phyloP scores from a whole-genome alignment of 2,329 filamentous ascomycete species.

The Domatiomyces globalis region DNA sequence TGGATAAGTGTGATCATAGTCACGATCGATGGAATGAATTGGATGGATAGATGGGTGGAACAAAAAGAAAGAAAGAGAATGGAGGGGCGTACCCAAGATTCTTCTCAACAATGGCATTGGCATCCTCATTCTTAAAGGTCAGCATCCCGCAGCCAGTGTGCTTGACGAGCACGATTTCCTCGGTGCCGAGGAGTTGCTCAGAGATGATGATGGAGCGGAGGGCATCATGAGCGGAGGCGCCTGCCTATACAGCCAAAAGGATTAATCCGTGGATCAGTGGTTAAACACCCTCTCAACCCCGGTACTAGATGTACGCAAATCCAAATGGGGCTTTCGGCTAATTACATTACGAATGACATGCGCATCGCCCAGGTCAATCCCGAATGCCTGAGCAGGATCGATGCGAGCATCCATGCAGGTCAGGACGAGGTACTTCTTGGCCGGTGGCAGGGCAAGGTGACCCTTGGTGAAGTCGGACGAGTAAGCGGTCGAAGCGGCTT shows the following conservation, averaged over 20 bases:
- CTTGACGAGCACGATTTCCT: conserved; percentile 61
- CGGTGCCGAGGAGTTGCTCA: conserved; percentile 62
- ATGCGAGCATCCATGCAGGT: conserved; percentile 72
- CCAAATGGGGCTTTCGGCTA: not conserved
- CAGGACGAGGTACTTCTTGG: conserved; percentile 54
- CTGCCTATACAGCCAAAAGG: conserved; percentile 29
- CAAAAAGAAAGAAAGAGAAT: not conserved
- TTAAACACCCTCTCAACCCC: not conserved
- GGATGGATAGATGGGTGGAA: too few species aligned
- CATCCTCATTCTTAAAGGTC: conserved; percentile 49
- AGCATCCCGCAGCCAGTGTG: conserved; percentile 63
- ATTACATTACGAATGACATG: conserved; percentile 57
- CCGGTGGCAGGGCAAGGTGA: conserved; percentile 51
- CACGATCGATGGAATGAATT: too few species aligned
- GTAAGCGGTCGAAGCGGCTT: conserved; percentile 44
- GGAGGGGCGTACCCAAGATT: conserved; percentile 37
- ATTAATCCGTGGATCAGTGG: too few species aligned
- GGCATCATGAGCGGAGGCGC: conserved; percentile 52
- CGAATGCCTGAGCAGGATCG: conserved; percentile 54
- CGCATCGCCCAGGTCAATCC: conserved; percentile 58
- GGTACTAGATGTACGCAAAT: too few species aligned
- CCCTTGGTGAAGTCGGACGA: conserved; percentile 50
- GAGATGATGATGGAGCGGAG: conserved; percentile 65
- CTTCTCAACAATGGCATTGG: conserved; percentile 40
- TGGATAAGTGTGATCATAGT: not conserved